Evolutionary conservation across 768 basidiomycete species (phyloP).

Genomic region (Grammothele lineata): DNA sequence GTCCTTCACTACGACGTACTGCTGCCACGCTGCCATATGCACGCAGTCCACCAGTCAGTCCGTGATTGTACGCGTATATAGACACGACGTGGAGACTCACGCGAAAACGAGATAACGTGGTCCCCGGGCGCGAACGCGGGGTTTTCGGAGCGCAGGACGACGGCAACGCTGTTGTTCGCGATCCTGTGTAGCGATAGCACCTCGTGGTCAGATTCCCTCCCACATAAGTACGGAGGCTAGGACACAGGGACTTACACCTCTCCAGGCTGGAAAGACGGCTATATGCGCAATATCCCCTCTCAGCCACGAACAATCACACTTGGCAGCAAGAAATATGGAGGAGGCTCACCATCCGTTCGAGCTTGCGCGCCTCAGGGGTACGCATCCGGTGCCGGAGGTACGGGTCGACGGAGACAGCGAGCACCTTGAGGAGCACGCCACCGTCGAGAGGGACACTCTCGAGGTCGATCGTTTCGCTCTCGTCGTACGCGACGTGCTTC

Average conservation of each 20-base stretch:
- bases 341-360: constrained; percentile 4
- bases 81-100: no score
- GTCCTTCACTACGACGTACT: constrained; percentile 34
- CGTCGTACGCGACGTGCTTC: constrained; percentile 24
- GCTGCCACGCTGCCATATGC: constrained; percentile 17
- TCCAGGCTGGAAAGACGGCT: constrained; percentile 20
- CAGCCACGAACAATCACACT: neutral
- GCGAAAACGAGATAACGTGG: constrained; percentile 9
- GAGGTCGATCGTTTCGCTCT: constrained; percentile 24
- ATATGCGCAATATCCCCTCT: neutral
- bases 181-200: neutral
- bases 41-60: no score
- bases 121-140: constrained; percentile 17
- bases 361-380: constrained; percentile 4
- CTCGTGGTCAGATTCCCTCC: no score
- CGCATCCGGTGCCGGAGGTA: constrained; percentile 22
- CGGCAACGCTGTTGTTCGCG: constrained; percentile 21
- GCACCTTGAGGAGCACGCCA: constrained; percentile 26
- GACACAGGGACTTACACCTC: constrained; percentile 22
- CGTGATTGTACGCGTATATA: no score
- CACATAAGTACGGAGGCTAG: no score
- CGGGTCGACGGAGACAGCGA: constrained; percentile 22
- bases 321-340: neutral
- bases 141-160: constrained; percentile 25
- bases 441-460: constrained; percentile 24